phyloP scores from a whole-genome alignment of 306 rosid species.

The Prunus mume region DNA sequence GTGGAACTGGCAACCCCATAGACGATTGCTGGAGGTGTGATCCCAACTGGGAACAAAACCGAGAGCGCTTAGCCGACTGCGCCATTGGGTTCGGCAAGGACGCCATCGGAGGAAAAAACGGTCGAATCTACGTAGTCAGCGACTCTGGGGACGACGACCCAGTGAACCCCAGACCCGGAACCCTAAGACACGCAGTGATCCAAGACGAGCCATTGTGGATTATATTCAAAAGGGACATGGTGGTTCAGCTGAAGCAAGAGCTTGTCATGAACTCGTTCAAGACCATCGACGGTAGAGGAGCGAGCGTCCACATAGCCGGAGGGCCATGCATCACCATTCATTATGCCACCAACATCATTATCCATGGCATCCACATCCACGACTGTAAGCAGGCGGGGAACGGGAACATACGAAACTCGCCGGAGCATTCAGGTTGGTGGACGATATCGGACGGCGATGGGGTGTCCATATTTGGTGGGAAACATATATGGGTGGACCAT shows the following conservation, averaged over 20 bases:
- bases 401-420: slow-evolving; percentile 66
- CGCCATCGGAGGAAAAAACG: slow-evolving; percentile 76
- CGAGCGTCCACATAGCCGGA: slow-evolving; percentile 75
- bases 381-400: slow-evolving; percentile 72
- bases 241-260: slow-evolving; percentile 52
- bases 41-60: slow-evolving; percentile 64
- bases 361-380: slow-evolving; percentile 77
- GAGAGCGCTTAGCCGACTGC: slow-evolving; percentile 80
- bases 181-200: slow-evolving; percentile 66
- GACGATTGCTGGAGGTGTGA: slow-evolving; percentile 92
- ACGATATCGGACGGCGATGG: slow-evolving; percentile 76
- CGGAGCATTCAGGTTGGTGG: slow-evolving; percentile 75
- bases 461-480: slow-evolving; percentile 55
- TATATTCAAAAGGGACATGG: slow-evolving; percentile 83
- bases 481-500: slow-evolving; percentile 77
- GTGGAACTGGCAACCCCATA: slow-evolving; percentile 83
- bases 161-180: slow-evolving; percentile 64
- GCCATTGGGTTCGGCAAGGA: slow-evolving; percentile 86
- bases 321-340: slow-evolving; percentile 85
- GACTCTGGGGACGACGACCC: slow-evolving; percentile 76
- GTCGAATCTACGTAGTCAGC: slow-evolving; percentile 52
- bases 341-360: slow-evolving; percentile 60
- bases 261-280: slow-evolving; percentile 83
- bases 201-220: slow-evolving; percentile 91
- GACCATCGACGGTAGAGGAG: slow-evolving; percentile 88